Percentiles rank a stretch among this genome's conserved stretches.
phyloP scores from a whole-genome alignment of 208 protist species.

The Leishmania tarentolae region DNA sequence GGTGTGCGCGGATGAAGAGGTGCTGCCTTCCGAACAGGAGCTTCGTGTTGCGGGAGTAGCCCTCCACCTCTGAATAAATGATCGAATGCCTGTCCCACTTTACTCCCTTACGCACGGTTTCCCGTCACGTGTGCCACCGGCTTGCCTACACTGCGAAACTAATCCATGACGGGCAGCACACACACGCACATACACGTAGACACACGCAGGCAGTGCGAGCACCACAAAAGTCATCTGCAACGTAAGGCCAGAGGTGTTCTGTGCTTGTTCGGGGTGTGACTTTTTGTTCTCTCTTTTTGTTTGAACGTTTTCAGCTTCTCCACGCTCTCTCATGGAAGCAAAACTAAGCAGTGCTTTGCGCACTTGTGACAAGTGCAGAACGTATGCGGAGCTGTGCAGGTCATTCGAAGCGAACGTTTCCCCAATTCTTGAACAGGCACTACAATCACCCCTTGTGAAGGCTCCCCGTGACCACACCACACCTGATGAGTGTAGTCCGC shows the following conservation, averaged over 20 bases:
- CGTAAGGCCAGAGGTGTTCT: background rate
- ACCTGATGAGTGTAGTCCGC: constrained; percentile 70
- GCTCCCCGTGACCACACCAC: constrained; percentile 62
- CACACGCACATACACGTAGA: background rate
- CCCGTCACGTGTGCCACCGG: background rate
- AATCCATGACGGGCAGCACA: background rate
- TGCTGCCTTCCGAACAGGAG: background rate
- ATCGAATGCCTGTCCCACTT: background rate
- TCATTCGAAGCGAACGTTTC: constrained; percentile 34
- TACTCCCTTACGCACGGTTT: background rate
- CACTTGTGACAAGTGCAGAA: constrained; percentile 33
- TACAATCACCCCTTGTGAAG: constrained; percentile 47
- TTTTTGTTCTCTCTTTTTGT: background rate
- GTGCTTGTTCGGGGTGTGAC: background rate
- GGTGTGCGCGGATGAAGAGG: background rate
- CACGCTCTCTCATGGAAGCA: constrained; percentile 28
- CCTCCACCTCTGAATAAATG: background rate
- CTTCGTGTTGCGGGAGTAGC: background rate
- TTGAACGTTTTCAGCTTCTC: background rate
- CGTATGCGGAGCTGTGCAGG: constrained; percentile 26
- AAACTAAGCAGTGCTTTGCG: constrained; percentile 40
- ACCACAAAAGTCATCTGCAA: constrained; percentile 3
- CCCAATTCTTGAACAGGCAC: constrained; percentile 47
- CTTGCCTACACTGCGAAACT: background rate
- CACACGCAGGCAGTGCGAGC: background rate